Evolutionary conservation across 1,284 basidiomycete genomes (phyloP), one percentile per base, ranked within the genome.

Genomic region (Stereum hirsutum): DNA sequence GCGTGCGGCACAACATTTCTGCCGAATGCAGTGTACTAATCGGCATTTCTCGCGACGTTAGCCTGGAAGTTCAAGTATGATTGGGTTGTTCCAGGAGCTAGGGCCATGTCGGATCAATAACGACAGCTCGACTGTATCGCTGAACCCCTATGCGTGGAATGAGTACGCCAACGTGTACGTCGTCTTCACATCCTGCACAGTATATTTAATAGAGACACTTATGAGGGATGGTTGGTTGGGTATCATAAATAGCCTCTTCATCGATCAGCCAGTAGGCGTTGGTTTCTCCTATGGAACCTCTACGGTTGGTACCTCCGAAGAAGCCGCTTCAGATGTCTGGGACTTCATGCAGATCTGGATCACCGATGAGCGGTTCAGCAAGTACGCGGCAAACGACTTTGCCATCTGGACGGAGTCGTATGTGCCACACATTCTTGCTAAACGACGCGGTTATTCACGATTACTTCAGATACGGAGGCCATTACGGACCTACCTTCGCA

Each of bases 281-380:
- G 78, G 78, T n/a, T 81, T 77, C 60, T 80, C 78, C 0, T 68
- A 78, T 53, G 75, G 77, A 14, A 61, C 61, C 7, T 53, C 63
- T 27, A 64, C 58, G 4, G 73, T 77, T 21, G 65, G 68, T 10
- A 77, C 72, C 5, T 74, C 75, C 5, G 62, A 69, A 41, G 56
- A 71, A 46, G 78, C 77, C 6, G 78, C 77, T 0, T 57, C 62
- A 7, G 77, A 77, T 51, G 60, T 79, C 7, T 85, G 77, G 74
- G 66, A 63, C 32, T 79, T 83, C 55, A 57, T 87, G 42, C 81
- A 85, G 57, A 74, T 82, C 15, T 82, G 81, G 60, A 66, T 85
- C 40, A 58, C 68, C 11, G 71, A 81, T 53, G 56, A 69, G 25
- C 68, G 72, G 41, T 82, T 81, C 54, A 63, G 71, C 24, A 72